Percentiles rank a stretch among this genome's conserved stretches.
Evolutionary conservation across 108 stramenopile species (phyloP).

Genomic region (Aurantiochytrium sp.): DNA sequence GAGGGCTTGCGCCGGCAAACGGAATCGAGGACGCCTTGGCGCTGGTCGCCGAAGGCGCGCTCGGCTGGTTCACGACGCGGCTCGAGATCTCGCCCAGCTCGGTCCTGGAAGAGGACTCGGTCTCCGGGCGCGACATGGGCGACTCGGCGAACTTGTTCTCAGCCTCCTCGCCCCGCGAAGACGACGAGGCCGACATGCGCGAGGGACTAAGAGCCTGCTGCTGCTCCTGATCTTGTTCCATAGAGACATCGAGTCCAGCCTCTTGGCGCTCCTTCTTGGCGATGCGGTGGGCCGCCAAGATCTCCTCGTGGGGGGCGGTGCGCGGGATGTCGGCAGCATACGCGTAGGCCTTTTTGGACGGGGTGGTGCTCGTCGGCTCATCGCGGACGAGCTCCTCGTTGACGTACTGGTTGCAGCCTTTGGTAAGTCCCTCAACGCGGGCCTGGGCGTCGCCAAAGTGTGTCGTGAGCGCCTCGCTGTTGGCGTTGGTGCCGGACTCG

Average conservation of each 20-base stretch:
- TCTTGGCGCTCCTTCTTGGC: background rate
- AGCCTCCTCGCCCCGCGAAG: background rate
- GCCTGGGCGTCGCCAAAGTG: background rate
- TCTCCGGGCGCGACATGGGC: background rate
- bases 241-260: background rate
- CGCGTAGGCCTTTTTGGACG: background rate
- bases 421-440: background rate
- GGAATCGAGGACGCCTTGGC: background rate
- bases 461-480: background rate
- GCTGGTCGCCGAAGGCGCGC: background rate
- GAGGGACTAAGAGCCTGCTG: background rate
- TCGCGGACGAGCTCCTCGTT: background rate
- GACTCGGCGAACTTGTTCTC: background rate
- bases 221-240: background rate
- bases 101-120: background rate
- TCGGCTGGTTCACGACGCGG: background rate
- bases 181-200: background rate
- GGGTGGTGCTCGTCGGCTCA: background rate
- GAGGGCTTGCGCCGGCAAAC: background rate
- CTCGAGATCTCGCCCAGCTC: conserved; percentile 2
- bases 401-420: background rate
- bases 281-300: background rate
- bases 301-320: background rate
- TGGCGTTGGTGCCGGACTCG: background rate
- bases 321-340: background rate